Evolutionary conservation across 805 yeast genomes (phyloP).

Genomic region (Jamesozyma spencerorum): DNA sequence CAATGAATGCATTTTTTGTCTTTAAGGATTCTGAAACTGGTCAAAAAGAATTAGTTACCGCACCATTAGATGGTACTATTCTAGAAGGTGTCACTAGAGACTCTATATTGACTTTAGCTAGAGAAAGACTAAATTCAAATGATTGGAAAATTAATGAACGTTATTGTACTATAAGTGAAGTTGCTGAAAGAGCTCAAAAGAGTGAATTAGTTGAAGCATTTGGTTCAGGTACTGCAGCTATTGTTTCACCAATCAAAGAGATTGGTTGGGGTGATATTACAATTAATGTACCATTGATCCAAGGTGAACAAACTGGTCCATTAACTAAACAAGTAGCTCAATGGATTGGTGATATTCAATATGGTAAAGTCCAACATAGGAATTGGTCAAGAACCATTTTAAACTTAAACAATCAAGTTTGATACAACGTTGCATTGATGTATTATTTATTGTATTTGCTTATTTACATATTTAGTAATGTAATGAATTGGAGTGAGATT

Average conservation of each 20-base stretch:
- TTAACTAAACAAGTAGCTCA: slow-evolving; percentile 67
- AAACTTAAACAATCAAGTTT: slow-evolving; percentile 18
- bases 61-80: slow-evolving; percentile 95
- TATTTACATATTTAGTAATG: too few relatives aligned
- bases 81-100: slow-evolving; percentile 95
- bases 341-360: slow-evolving; percentile 86
- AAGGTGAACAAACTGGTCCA: slow-evolving; percentile 70
- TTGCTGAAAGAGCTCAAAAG: slow-evolving; percentile 61
- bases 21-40: slow-evolving; percentile 66
- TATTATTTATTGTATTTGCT: too few relatives aligned
- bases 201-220: slow-evolving; percentile 90
- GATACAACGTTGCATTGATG: too few relatives aligned
- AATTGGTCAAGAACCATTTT: slow-evolving; percentile 38
- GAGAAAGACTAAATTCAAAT: slow-evolving; percentile 58
- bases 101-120: slow-evolving; percentile 68
- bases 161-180: slow-evolving; percentile 71
- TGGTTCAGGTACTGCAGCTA: slow-evolving; percentile 96
- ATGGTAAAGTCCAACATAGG: slow-evolving; percentile 67
- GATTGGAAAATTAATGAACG: slow-evolving; percentile 86
- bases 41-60: slow-evolving; percentile 84
- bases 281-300: slow-evolving; percentile 69
- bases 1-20: slow-evolving; percentile 90
- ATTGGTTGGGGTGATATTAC: slow-evolving; percentile 71
- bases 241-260: slow-evolving; percentile 85
- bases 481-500: too few relatives aligned